Evolutionary conservation across 805 yeast genomes (phyloP), one percentile per base, ranked within the genome.

Genomic region (Wickerhamiella vanderwaltii): DNA sequence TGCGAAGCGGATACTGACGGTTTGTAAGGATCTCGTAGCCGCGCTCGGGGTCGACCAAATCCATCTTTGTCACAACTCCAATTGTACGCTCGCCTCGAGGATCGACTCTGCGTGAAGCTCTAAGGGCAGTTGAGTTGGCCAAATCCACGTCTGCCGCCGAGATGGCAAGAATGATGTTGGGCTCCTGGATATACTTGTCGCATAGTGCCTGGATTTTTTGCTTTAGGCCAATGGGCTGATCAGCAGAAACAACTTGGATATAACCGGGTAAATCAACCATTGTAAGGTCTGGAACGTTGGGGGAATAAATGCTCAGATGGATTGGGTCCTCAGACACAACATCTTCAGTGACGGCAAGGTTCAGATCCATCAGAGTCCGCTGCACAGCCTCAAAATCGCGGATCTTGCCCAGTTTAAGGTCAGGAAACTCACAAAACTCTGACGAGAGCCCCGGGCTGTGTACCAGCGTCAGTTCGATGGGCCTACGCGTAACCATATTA

Each of bases 91-190:
- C 88, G 36, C 99, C 98, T 35, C 75, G 69, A 13, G 98, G 98
- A 59, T 91, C 99, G 0, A 91, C 87, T 12, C 68, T 46, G 49
- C 87, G 79, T 5, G 95, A 80, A 0, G 98, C 96, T 43, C 94
- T 68, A 45, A 91, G 70, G 0, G 98, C 97, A 1, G 95, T 74
- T 24, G 96, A 85, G 59, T 91, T 91, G 0, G 98, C 98, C 53
- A 91, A 66, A 65, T 91, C 99, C 2, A 91, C 99, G 61, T 91
- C 97, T 0, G 98, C 98, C 0, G 98, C 85, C 9, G 95, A 84
- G 19, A 93, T 91, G 0, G 98, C 98, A 52, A 91, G 67, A 30
- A 91, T 91, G 39, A 91, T 84, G 56, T 91, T 91, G 17, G 99
- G 99, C 12, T 80, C 78, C 54, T 81, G 84, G 46, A 91, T 68